Evolutionary conservation across 345 rosid species (phyloP).

Genomic region (Brassica nigra): DNA sequence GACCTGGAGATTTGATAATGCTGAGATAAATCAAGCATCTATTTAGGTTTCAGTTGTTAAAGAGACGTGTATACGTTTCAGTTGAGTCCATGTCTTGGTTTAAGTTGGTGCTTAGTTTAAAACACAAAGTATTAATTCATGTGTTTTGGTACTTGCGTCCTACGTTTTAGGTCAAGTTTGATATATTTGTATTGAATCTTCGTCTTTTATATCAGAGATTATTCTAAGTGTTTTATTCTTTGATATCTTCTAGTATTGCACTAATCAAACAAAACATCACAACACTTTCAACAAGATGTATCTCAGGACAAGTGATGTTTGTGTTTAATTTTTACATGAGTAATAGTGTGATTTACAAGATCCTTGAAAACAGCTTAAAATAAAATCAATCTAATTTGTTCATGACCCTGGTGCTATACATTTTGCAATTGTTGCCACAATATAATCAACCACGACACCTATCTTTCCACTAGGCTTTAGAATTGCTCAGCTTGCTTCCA

Average conservation of each 20-base stretch:
- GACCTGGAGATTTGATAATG: constrained; percentile 5
- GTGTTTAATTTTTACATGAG: too few species aligned
- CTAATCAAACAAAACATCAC: not conserved
- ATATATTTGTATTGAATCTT: not conserved
- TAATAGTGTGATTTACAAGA: too few species aligned
- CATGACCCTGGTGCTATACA: too few species aligned
- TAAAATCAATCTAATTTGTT: too few species aligned
- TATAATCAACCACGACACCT: too few species aligned
- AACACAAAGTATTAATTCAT: not conserved
- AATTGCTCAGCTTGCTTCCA: too few species aligned
- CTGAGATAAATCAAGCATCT: not conserved
- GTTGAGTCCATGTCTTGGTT: not conserved
- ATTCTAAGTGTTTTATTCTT: not conserved
- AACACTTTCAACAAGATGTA: constrained; percentile 2
- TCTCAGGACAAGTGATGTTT: not conserved
- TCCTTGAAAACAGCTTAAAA: too few species aligned
- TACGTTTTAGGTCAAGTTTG: too few species aligned
- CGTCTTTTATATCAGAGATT: not conserved
- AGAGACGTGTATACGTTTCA: not conserved
- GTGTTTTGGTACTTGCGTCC: not conserved
- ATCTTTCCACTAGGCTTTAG: too few species aligned
- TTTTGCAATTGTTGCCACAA: too few species aligned
- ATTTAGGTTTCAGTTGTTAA: not conserved
- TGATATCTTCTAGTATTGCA: not conserved
- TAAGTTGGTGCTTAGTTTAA: not conserved